A percentile compares a stretch with the other conserved stretches of the same genome.
phyloP scores from a whole-genome alignment of 441 rosid species.

The Erodium trifolium region DNA sequence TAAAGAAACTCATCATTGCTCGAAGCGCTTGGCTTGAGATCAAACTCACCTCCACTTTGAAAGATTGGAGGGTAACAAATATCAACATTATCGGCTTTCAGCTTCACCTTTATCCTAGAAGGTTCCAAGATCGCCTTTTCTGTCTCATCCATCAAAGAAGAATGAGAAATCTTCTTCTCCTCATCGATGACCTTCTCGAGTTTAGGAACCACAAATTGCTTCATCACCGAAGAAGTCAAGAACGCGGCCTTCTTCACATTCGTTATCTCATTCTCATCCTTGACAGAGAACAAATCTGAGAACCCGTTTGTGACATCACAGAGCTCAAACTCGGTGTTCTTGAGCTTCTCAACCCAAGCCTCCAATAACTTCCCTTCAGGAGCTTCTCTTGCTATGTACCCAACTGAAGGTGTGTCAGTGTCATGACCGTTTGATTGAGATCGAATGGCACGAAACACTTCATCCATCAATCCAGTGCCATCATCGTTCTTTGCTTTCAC shows the following conservation, averaged over 20 bases:
- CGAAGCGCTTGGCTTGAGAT: slow-evolving; percentile 73
- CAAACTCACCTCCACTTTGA: slow-evolving; percentile 84
- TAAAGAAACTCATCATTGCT: slow-evolving; percentile 70
- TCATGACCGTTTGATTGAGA: slow-evolving; percentile 32
- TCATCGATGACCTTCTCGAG: slow-evolving; percentile 83
- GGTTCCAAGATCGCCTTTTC: slow-evolving; percentile 83
- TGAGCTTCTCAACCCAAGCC: slow-evolving; percentile 57
- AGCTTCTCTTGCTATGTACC: slow-evolving; percentile 60
- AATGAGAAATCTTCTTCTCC: slow-evolving; percentile 72
- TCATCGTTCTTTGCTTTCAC: slow-evolving; percentile 58
- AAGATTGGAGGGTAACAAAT: slow-evolving; percentile 91
- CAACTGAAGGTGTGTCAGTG: slow-evolving; percentile 37
- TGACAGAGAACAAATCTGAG: slow-evolving; percentile 65
- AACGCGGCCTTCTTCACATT: slow-evolving; percentile 73
- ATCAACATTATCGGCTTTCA: slow-evolving; percentile 70
- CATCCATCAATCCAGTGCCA: slow-evolving; percentile 56
- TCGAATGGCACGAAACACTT: slow-evolving; percentile 45
- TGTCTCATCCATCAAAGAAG: slow-evolving; percentile 65
- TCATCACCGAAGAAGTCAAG: slow-evolving; percentile 60
- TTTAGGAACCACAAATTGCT: slow-evolving; percentile 61
- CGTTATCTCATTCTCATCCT: slow-evolving; percentile 52
- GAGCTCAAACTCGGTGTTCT: slow-evolving; percentile 41
- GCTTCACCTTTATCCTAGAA: slow-evolving; percentile 56
- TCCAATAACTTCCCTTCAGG: slow-evolving; percentile 84
- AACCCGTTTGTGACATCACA: slow-evolving; percentile 60